A percentile compares a stretch with the other conserved stretches of the same genome.
phyloP scores from a whole-genome alignment of 1,284 basidiomycete species.

The Ganoderma resinaceum region DNA sequence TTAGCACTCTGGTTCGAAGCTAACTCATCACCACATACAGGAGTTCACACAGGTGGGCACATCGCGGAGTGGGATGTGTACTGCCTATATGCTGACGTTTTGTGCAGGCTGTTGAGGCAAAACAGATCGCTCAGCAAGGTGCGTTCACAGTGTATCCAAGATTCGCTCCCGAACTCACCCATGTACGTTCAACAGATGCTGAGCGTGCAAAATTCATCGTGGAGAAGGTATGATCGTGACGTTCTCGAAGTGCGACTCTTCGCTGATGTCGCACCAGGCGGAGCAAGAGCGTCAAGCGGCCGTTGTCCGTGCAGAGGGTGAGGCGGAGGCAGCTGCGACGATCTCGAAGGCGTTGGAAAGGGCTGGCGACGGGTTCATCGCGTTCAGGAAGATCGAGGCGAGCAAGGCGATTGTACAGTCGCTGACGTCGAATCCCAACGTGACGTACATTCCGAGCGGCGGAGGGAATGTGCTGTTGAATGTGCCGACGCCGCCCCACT shows the following conservation, averaged over 20 bases:
- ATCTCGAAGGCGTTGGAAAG: conserved; percentile 94
- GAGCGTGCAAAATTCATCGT: conserved; percentile 99
- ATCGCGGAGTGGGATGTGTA: not conserved
- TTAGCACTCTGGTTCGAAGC: not conserved
- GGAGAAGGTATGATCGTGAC: conserved; percentile 74
- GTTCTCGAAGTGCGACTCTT: conserved; percentile 9
- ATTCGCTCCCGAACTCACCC: not conserved
- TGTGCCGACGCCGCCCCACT: conserved; percentile 57
- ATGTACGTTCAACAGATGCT: conserved; percentile 65
- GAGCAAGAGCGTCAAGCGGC: conserved; percentile 99
- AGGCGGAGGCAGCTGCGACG: conserved; percentile 95
- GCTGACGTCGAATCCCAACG: conserved; percentile 80
- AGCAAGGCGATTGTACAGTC: conserved; percentile 95
- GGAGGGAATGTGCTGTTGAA: conserved; percentile 84
- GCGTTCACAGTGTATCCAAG: conserved; percentile 28
- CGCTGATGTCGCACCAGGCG: conserved; percentile 58
- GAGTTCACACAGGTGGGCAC: conserved; percentile 76
- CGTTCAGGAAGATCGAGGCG: conserved; percentile 97
- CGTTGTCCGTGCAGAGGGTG: conserved; percentile 97
- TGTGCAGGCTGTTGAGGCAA: conserved; percentile 91
- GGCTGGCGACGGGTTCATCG: conserved; percentile 95
- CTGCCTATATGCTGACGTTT: conserved; percentile 17
- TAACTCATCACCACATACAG: conserved; percentile 50
- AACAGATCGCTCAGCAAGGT: conserved; percentile 97
- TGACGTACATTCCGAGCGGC: conserved; percentile 87